phyloP scores from a whole-genome alignment of 306 rosid species.

The Casuarina glauca region DNA sequence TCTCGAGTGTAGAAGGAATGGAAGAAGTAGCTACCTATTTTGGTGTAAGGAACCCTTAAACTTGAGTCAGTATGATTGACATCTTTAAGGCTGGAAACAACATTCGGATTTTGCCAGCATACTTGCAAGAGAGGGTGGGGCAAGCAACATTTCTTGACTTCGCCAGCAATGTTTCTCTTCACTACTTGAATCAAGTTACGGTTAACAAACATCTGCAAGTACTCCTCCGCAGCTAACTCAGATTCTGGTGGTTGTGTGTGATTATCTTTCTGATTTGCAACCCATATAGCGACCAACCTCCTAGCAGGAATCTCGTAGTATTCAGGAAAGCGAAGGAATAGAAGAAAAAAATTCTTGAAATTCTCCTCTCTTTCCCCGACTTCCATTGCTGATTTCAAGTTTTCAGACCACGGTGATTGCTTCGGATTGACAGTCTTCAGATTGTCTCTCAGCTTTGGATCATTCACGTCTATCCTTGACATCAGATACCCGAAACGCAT shows the following conservation, averaged over 20 bases:
- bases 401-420: conserved; percentile 15
- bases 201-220: conserved; percentile 19
- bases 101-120: neutral
- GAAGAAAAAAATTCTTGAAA: too few species aligned
- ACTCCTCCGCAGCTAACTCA: conserved; percentile 10
- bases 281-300: conserved; percentile 27
- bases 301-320: too few species aligned
- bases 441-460: neutral
- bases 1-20: conserved; percentile 31
- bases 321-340: too few species aligned
- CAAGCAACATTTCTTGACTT: conserved; percentile 35
- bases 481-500: conserved; percentile 20
- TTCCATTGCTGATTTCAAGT: neutral
- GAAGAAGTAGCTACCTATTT: conserved; percentile 1
- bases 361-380: too few species aligned
- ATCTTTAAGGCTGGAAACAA: too few species aligned
- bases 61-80: too few species aligned
- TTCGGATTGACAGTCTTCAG: conserved; percentile 11
- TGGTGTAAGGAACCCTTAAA: too few species aligned
- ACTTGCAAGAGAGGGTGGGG: conserved; percentile 22
- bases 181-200: conserved; percentile 32
- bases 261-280: neutral
- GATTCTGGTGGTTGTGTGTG: too few species aligned
- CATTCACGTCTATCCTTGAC: conserved; percentile 4
- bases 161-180: conserved; percentile 30